These are phyloP conservation scores for Boletus subluridellus DNA, from an alignment of 1,284 basidiomycete species.

Conservation along the genomic window DNA sequence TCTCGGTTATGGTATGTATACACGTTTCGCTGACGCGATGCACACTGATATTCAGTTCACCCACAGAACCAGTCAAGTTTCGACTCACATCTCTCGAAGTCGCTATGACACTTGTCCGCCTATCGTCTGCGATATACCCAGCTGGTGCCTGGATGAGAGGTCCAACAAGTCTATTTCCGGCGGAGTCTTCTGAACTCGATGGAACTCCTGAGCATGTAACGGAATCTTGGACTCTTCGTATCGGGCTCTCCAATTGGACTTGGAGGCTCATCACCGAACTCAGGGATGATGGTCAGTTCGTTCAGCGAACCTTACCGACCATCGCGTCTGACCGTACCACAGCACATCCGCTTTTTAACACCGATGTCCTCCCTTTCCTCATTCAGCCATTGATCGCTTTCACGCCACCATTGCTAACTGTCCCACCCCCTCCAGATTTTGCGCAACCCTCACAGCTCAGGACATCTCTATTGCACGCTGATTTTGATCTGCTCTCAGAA, in stretches of 20 bases:
- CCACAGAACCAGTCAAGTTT: constrained; percentile 65
- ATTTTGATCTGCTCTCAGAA: constrained; percentile 71
- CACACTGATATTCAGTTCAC: constrained; percentile 1
- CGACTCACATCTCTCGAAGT: constrained; percentile 65
- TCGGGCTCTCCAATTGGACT: constrained; percentile 66
- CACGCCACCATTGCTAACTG: constrained; percentile 46
- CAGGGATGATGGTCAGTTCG: constrained; percentile 54
- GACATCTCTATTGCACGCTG: constrained; percentile 55
- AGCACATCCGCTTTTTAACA: constrained; percentile 57
- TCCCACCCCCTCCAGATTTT: constrained; percentile 40
- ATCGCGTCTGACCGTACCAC: constrained; percentile 14
- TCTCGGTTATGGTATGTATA: constrained; percentile 64
- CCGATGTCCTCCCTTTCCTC: constrained; percentile 61
- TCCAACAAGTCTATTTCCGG: constrained; percentile 26
- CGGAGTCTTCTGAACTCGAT: constrained; percentile 17
- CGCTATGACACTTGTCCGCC: constrained; percentile 61
- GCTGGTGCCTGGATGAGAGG: constrained; percentile 56
- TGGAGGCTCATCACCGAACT: constrained; percentile 71
- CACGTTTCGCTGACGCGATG: neutral
- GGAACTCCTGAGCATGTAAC: constrained; percentile 32
- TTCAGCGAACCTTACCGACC: neutral
- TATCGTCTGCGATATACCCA: constrained; percentile 69
- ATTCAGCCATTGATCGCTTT: constrained; percentile 56
- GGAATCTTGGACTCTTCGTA: constrained; percentile 65
- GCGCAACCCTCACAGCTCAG: constrained; percentile 44